These are phyloP conservation scores for Elongisporangium prolatum DNA, from an alignment of 352 stramenopile species.

Conservation along the genomic window DNA sequence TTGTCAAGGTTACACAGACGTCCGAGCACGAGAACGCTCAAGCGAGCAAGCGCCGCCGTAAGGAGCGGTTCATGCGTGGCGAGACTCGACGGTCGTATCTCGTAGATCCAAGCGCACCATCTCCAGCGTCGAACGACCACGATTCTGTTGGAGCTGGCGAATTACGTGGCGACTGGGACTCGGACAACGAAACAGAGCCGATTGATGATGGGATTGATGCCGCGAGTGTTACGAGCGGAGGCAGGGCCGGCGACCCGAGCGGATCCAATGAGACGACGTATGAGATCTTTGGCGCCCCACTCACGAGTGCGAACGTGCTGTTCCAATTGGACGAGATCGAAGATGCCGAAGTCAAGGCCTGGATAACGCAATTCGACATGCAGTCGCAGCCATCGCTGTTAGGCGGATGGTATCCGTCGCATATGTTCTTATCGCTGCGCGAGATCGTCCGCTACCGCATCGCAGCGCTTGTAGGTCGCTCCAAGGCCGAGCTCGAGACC, in stretches of 20 bases:
- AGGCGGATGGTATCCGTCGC: conserved; percentile 71
- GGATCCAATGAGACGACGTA: conserved; percentile 26
- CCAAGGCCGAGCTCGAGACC: conserved; percentile 61
- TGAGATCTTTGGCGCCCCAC: conserved; percentile 70
- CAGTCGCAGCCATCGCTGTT: conserved; percentile 48
- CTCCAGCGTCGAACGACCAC: conserved; percentile 1
- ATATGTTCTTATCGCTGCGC: conserved; percentile 74
- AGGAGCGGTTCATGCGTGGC: conserved; percentile 58
- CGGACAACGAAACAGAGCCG: conserved; percentile 36
- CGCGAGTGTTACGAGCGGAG: conserved; percentile 10
- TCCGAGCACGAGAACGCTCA: conserved; percentile 61
- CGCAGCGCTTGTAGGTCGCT: conserved; percentile 60
- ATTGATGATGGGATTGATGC: conserved; percentile 25
- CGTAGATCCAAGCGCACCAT: conserved; percentile 27
- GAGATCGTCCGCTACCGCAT: conserved; percentile 78
- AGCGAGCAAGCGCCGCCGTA: conserved; percentile 52
- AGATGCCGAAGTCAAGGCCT: conserved; percentile 51
- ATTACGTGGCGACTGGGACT: conserved; percentile 33
- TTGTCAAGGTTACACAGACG: conserved; percentile 73
- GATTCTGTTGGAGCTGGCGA: conserved; percentile 3
- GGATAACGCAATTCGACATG: conserved; percentile 43
- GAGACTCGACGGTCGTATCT: conserved; percentile 60
- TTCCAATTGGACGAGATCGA: conserved; percentile 77
- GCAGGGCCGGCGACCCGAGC: conserved; percentile 1
- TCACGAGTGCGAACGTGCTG: conserved; percentile 65